Evolutionary conservation across 768 basidiomycete species (phyloP).

Genomic region (Termitomyces sp.): DNA sequence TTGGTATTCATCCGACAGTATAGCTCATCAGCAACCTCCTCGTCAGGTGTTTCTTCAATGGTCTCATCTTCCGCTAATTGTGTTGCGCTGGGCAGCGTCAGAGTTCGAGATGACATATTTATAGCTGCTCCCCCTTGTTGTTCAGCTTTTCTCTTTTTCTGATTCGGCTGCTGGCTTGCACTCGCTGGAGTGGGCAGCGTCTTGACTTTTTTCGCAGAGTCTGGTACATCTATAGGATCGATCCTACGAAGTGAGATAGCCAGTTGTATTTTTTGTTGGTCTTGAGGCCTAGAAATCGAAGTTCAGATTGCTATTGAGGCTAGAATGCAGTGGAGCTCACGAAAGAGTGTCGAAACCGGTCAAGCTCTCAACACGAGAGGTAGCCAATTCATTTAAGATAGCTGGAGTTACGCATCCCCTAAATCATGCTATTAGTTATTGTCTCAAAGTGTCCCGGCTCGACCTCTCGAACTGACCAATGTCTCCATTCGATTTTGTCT

Average conservation of each 20-base stretch:
- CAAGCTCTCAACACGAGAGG: conserved; percentile 33
- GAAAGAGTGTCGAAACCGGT: conserved; percentile 46
- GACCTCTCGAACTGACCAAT: conserved; percentile 46
- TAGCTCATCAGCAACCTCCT: conserved; percentile 59
- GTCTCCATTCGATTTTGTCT: conserved; percentile 69
- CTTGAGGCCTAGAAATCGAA: conserved; percentile 36
- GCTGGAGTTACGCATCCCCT: conserved; percentile 71
- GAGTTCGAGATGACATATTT: neutral
- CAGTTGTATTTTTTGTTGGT: conserved; percentile 55
- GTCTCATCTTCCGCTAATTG: conserved; percentile 31
- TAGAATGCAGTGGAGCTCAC: conserved; percentile 28
- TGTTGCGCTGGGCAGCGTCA: conserved; percentile 7
- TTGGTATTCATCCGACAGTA: conserved; percentile 54
- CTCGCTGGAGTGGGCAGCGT: neutral
- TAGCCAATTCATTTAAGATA: conserved; percentile 46
- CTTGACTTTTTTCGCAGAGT: conserved; percentile 28
- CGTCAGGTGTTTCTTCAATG: conserved; percentile 36
- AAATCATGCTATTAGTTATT: conserved; percentile 3
- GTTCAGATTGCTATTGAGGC: neutral
- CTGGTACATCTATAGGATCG: conserved; percentile 53
- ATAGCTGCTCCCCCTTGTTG: conserved; percentile 12
- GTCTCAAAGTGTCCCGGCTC: neutral
- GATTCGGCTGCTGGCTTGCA: conserved; percentile 19
- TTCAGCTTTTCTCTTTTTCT: conserved; percentile 41
- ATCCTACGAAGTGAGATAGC: conserved; percentile 53